A percentile compares a stretch with the other conserved stretches of the same genome.
phyloP scores from a whole-genome alignment of 2,329 filamentous ascomycete species.

The Paecilomyces sp. region DNA sequence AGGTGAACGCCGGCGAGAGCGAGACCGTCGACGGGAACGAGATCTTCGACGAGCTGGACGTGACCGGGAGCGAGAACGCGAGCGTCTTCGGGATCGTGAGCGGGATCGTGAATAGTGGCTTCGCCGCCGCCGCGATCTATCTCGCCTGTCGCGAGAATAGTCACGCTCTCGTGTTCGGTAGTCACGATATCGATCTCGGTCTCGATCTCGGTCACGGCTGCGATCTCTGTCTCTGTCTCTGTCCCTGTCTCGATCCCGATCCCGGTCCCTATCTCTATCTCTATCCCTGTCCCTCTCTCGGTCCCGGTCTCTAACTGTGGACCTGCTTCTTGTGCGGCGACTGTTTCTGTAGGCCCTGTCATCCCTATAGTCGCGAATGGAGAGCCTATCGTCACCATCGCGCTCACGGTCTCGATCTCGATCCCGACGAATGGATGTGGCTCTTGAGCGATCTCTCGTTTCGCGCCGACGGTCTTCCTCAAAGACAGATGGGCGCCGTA shows the following conservation, averaged over 20 bases:
- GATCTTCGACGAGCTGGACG: conserved; percentile 19
- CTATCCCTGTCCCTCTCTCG: conserved; percentile 18
- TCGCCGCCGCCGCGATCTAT: not conserved
- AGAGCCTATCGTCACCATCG: conserved; percentile 22
- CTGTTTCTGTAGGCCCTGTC: conserved; percentile 23
- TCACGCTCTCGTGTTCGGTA: not conserved
- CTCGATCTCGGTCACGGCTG: conserved; percentile 11
- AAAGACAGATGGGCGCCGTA: conserved; percentile 19
- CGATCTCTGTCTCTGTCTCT: conserved; percentile 16
- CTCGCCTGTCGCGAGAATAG: not conserved
- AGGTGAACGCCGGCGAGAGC: conserved; percentile 20
- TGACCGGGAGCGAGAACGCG: conserved; percentile 12
- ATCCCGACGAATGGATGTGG: conserved; percentile 20
- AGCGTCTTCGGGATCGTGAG: conserved; percentile 11
- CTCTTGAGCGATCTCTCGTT: conserved; percentile 15
- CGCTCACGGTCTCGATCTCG: conserved; percentile 20
- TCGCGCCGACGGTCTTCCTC: conserved; percentile 22
- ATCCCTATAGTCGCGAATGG: conserved; percentile 22
- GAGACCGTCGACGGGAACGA: conserved; percentile 23
- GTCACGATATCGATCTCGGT: conserved; percentile 6
- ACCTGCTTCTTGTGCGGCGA: conserved; percentile 29
- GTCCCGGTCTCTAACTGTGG: conserved; percentile 17
- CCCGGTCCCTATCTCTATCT: conserved; percentile 10
- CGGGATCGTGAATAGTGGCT: conserved; percentile 15
- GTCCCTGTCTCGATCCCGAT: conserved; percentile 8